Evolutionary conservation across 2,329 filamentous ascomycete species (phyloP).

Genomic region (Scytalidium lignicola): DNA sequence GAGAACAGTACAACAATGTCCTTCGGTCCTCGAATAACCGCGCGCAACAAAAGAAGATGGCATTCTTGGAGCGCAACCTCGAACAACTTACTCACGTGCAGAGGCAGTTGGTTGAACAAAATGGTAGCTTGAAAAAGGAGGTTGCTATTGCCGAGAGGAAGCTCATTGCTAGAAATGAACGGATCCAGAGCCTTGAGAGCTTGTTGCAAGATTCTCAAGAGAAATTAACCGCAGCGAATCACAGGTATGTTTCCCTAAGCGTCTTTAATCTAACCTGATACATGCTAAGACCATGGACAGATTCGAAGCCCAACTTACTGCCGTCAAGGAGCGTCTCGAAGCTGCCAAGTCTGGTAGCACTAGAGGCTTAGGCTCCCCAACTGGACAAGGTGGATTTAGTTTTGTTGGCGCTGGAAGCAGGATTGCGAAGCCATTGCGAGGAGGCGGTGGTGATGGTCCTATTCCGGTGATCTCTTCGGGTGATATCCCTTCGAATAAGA

Average conservation of each 20-base stretch:
- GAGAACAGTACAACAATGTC: constrained; percentile 99
- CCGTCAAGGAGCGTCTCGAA: constrained; percentile 96
- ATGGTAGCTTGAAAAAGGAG: constrained; percentile 95
- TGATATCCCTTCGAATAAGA: constrained; percentile 20
- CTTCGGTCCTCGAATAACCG: constrained; percentile 95
- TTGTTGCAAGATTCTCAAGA: constrained; percentile 96
- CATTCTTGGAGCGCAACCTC: constrained; percentile 94
- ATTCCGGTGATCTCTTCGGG: constrained; percentile 30
- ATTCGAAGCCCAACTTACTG: constrained; percentile 94
- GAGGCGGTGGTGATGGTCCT: constrained; percentile 47
- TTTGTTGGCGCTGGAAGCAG: constrained; percentile 60
- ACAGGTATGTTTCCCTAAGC: constrained; percentile 65
- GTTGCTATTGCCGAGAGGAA: constrained; percentile 98
- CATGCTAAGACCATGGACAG: constrained; percentile 40
- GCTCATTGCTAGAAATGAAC: constrained; percentile 91
- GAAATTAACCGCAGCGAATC: constrained; percentile 94
- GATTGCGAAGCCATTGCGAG: constrained; percentile 65
- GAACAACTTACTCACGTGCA: constrained; percentile 98
- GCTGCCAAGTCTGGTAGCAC: constrained; percentile 90
- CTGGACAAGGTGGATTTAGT: constrained; percentile 60
- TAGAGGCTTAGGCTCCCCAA: constrained; percentile 67
- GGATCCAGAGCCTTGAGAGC: constrained; percentile 88
- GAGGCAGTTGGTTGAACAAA: constrained; percentile 95
- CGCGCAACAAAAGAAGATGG: constrained; percentile 99
- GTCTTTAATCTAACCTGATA: constrained; percentile 6